A percentile compares a stretch with the other conserved stretches of the same genome.
These are phyloP conservation scores for Oryza brachyantha DNA, from an alignment of 176 grass and related monocot genomes.

Conservation along the genomic window DNA sequence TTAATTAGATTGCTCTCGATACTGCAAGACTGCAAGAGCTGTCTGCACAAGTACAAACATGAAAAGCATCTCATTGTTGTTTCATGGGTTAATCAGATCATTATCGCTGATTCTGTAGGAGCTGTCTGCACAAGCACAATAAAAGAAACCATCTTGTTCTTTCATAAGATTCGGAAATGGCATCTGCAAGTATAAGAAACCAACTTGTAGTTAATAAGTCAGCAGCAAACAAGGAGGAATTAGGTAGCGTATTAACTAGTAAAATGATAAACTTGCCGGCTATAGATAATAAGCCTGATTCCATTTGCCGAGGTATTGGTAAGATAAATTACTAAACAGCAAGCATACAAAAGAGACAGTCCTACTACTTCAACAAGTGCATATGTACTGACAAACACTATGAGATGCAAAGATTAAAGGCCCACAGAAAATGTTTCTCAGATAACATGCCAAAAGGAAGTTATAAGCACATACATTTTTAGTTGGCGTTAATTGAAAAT, in stretches of 20 bases:
- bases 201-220: neutral
- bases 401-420: neutral
- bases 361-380: neutral
- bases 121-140: neutral
- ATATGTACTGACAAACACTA: neutral
- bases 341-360: neutral
- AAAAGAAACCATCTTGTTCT: conserved; percentile 2
- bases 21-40: neutral
- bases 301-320: neutral
- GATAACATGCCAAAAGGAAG: neutral
- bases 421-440: neutral
- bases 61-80: neutral
- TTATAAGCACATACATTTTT: neutral
- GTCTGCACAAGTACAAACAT: neutral
- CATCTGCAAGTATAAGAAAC: conserved; percentile 36
- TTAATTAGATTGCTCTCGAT: neutral
- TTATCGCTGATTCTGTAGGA: neutral
- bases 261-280: neutral
- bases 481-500: neutral
- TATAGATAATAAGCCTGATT: neutral
- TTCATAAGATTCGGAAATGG: conserved; percentile 45
- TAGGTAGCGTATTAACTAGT: neutral
- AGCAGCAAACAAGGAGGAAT: neutral
- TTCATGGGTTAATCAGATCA: neutral
- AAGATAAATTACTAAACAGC: conserved; percentile 24